Evolutionary conservation across 495 filamentous ascomycete species (phyloP).

Genomic region (Glarea lozoyensis): DNA sequence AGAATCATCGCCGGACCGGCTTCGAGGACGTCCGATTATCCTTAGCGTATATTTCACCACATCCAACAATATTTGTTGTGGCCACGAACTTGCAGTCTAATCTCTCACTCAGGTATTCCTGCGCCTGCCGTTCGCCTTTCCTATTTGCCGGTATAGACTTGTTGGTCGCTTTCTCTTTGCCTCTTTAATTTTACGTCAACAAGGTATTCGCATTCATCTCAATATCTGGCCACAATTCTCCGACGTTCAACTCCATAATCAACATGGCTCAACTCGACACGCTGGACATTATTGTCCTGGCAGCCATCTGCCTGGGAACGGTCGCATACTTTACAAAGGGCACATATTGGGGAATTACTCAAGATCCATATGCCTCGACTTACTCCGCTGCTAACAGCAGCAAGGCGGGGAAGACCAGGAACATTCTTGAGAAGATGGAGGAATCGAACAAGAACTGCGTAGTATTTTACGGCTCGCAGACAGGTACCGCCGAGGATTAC

Average conservation of each 20-base stretch:
- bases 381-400: constrained; percentile 58
- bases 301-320: constrained; percentile 73
- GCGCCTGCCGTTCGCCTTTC: no score
- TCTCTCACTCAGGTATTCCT: no score
- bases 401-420: constrained; percentile 80
- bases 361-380: constrained; percentile 77
- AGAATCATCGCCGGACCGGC: no score
- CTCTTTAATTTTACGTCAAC: background rate
- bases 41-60: no score
- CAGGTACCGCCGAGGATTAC: constrained; percentile 97
- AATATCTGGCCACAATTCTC: no score
- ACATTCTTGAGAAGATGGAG: constrained; percentile 93
- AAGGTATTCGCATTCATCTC: background rate
- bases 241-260: no score
- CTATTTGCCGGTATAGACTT: no score
- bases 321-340: constrained; percentile 97
- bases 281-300: constrained; percentile 85
- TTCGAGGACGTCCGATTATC: no score
- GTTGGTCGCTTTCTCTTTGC: background rate
- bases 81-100: no score
- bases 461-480: constrained; percentile 97
- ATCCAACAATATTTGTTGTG: no score
- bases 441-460: constrained; percentile 94
- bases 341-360: constrained; percentile 76
- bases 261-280: constrained; percentile 93